A percentile compares a stretch with the other conserved stretches of the same genome.
These are phyloP conservation scores for Flaveria sonorensis DNA, from an alignment of 129 eudicot species.

Conservation along the genomic window DNA sequence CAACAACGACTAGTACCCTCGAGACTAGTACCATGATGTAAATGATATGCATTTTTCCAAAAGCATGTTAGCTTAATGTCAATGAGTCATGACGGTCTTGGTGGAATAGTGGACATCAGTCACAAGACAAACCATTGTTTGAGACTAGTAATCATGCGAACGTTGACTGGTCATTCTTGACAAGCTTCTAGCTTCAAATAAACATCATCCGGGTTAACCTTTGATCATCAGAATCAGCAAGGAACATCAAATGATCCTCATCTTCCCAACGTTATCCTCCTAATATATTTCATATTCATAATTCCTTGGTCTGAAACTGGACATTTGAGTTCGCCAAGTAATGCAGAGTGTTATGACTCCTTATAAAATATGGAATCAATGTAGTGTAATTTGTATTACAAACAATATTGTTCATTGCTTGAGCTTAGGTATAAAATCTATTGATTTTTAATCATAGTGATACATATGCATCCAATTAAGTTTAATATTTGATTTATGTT, in stretches of 20 bases:
- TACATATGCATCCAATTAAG: not conserved
- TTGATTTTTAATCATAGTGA: not conserved
- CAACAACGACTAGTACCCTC: not conserved
- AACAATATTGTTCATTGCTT: constrained; percentile 23
- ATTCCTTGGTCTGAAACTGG: constrained; percentile 54
- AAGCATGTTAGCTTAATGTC: constrained; percentile 57
- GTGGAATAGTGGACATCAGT: constrained; percentile 30
- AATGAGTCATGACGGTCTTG: constrained; percentile 26
- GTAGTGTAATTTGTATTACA: constrained; percentile 7
- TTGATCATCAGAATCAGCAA: constrained; percentile 40
- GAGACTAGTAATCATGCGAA: constrained; percentile 17
- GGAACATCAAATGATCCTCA: constrained; percentile 37
- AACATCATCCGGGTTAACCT: constrained; percentile 35
- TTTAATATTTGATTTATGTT: no score
- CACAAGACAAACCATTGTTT: constrained; percentile 36
- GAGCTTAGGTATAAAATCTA: constrained; percentile 26
- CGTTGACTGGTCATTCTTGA: constrained; percentile 78
- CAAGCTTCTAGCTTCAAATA: constrained; percentile 74
- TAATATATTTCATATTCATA: constrained; percentile 48
- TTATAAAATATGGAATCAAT: constrained; percentile 8
- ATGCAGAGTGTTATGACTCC: not conserved
- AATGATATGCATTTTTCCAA: constrained; percentile 44
- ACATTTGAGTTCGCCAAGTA: constrained; percentile 61
- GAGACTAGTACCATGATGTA: constrained; percentile 22
- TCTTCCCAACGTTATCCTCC: constrained; percentile 41